Evolutionary conservation across 345 rosid genomes (phyloP).

Genomic region (Hibiscus syriacus): DNA sequence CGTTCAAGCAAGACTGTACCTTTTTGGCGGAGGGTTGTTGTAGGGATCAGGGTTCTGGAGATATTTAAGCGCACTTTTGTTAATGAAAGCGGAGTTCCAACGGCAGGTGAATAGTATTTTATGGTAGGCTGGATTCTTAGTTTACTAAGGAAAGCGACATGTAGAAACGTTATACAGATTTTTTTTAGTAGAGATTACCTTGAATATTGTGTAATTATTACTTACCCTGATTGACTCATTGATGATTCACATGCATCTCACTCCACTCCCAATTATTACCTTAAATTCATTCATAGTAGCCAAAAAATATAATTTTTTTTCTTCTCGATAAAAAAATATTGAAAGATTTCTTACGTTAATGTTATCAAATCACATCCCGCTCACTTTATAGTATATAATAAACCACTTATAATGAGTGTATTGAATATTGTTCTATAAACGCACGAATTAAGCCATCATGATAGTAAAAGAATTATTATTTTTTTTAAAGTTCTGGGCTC

Average conservation of each 20-base stretch:
- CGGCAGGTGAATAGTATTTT: background rate
- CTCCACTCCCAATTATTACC: background rate
- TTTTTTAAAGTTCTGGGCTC: no score
- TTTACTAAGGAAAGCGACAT: background rate
- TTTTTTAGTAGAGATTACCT: background rate
- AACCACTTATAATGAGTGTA: no score
- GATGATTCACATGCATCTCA: background rate
- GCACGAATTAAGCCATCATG: no score
- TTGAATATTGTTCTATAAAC: no score
- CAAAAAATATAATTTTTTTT: no score
- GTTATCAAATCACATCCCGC: no score
- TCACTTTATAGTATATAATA: no score
- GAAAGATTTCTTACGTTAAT: no score
- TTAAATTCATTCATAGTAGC: no score
- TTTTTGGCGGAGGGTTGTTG: background rate
- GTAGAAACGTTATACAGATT: background rate
- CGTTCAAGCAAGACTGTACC: conserved; percentile 1
- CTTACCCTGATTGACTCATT: background rate
- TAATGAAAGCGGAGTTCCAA: background rate
- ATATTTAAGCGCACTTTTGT: background rate
- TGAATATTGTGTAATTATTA: background rate
- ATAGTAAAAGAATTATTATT: no score
- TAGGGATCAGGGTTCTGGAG: background rate
- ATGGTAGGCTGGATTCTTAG: background rate
- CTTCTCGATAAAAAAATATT: no score